These are phyloP conservation scores for Bryopsis sp. DNA, from an alignment of 139 green algal species.

Conservation along the genomic window DNA sequence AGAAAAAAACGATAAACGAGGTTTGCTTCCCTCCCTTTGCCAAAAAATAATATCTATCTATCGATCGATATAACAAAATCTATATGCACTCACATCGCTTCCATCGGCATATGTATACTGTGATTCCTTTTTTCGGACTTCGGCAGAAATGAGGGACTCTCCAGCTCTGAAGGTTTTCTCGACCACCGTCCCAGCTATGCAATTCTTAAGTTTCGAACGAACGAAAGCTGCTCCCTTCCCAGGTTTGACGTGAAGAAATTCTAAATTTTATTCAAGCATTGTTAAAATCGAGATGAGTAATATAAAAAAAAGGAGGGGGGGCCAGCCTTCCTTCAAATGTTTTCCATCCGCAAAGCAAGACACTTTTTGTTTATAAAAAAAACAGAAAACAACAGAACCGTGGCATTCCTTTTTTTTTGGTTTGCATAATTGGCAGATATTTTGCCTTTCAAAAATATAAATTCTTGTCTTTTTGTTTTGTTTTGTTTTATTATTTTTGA, in stretches of 20 bases:
- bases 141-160: constrained; percentile 65
- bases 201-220: constrained; percentile 95
- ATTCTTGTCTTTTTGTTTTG: too few species aligned
- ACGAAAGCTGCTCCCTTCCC: constrained; percentile 97
- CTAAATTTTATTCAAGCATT: constrained; percentile 66
- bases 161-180: constrained; percentile 95
- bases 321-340: too few species aligned
- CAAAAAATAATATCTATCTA: too few species aligned
- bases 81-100: constrained; percentile 19
- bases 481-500: too few species aligned
- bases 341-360: too few species aligned
- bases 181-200: constrained; percentile 73
- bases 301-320: not conserved
- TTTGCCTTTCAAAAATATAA: too few species aligned
- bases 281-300: not conserved
- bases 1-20: not conserved
- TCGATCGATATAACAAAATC: too few species aligned
- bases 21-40: too few species aligned
- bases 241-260: constrained; percentile 97
- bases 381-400: too few species aligned
- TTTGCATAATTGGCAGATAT: too few species aligned
- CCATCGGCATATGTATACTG: constrained; percentile 87
- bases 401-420: too few species aligned
- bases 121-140: constrained; percentile 42
- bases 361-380: too few species aligned